phyloP scores from a whole-genome alignment of 768 basidiomycete species.

The Boletus speciosus region DNA sequence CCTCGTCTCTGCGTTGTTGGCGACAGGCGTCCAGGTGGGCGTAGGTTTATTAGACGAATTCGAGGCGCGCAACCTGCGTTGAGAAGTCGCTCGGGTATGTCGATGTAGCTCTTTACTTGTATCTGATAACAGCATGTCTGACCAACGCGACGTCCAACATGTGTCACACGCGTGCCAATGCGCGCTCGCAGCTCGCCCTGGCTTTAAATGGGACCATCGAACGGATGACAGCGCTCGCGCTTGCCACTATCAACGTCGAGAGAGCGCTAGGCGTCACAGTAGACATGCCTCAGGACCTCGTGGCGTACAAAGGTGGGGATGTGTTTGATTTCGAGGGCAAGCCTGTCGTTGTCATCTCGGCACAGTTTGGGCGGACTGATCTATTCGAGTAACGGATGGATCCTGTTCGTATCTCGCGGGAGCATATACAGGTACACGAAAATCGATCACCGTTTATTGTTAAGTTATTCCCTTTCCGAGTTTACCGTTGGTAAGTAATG shows the following conservation, averaged over 20 bases:
- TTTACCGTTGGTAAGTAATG: too few relatives aligned
- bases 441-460: too few relatives aligned
- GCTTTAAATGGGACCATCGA: conserved; percentile 39
- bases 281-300: conserved; percentile 33
- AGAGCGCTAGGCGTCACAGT: conserved; percentile 36
- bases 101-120: background rate
- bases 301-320: conserved; percentile 38
- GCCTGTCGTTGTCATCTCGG: conserved; percentile 37
- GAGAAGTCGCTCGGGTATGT: conserved; percentile 39
- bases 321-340: conserved; percentile 37
- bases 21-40: conserved; percentile 60
- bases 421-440: background rate
- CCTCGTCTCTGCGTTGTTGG: conserved; percentile 49
- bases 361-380: conserved; percentile 18
- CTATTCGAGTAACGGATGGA: conserved; percentile 11
- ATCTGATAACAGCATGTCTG: background rate
- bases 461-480: too few relatives aligned
- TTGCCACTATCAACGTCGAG: conserved; percentile 42
- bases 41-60: conserved; percentile 43
- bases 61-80: conserved; percentile 34
- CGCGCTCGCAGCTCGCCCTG: conserved; percentile 32
- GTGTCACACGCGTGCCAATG: background rate
- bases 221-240: conserved; percentile 32
- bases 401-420: background rate
- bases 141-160: background rate